Conservation (phyloP, 2,329 filamentous ascomycete genomes). For the Ramichloridium luteum region DNA sequence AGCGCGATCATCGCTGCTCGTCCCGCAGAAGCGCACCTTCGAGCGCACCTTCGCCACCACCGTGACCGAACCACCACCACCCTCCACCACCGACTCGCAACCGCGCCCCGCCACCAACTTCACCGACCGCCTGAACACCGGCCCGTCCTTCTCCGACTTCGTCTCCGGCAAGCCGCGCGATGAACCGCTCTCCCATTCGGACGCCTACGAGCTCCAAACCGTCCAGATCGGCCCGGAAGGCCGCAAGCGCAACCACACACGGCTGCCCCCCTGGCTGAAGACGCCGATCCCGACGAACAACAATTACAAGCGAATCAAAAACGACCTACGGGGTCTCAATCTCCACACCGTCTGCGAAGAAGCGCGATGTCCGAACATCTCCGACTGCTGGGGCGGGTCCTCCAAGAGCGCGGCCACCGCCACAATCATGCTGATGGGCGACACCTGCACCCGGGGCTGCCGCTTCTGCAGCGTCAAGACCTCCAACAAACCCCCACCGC, state of each 20-base stretch:
- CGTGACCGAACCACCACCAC: slow-evolving; percentile 26
- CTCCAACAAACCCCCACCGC: slow-evolving; percentile 56
- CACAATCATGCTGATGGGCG: slow-evolving; percentile 98
- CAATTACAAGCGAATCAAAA: slow-evolving; percentile 92
- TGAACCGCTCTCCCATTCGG: slow-evolving; percentile 32
- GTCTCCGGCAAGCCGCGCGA: slow-evolving; percentile 32
- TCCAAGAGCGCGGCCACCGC: slow-evolving; percentile 84
- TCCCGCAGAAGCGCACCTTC: slow-evolving; percentile 28
- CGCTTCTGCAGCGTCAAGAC: slow-evolving; percentile 98
- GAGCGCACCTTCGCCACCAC: slow-evolving; percentile 35
- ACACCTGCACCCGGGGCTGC: slow-evolving; percentile 92
- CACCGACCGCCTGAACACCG: slow-evolving; percentile 50
- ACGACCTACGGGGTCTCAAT: slow-evolving; percentile 75
- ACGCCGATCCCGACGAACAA: slow-evolving; percentile 78
- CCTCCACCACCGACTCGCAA: slow-evolving; percentile 20
- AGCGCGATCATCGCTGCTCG: slow-evolving; percentile 12
- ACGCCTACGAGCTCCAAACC: slow-evolving; percentile 49
- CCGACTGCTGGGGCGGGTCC: slow-evolving; percentile 90
- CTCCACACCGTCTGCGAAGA: slow-evolving; percentile 97
- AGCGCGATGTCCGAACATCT: slow-evolving; percentile 92
- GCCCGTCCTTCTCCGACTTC: slow-evolving; percentile 54
- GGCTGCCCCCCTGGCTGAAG: slow-evolving; percentile 89
- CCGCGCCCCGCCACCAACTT: slow-evolving; percentile 42
- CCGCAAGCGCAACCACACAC: slow-evolving; percentile 53
- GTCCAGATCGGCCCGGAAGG: slow-evolving; percentile 49